A percentile compares a stretch with the other conserved stretches of the same genome.
Evolutionary conservation across 805 yeast species (phyloP).

Genomic region (Jamesozyma rosinii): DNA sequence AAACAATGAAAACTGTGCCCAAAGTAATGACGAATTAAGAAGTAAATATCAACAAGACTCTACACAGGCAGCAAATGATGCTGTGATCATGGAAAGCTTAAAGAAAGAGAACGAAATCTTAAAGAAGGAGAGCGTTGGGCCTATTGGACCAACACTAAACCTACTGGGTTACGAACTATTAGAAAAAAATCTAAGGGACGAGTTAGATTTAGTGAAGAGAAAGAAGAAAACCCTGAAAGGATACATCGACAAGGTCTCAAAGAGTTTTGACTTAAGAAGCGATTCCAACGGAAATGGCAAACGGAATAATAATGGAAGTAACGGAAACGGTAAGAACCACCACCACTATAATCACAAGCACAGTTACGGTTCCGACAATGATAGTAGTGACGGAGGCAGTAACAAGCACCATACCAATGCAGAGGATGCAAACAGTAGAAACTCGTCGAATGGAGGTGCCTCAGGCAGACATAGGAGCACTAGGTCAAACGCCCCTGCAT

Average conservation of each 20-base stretch:
- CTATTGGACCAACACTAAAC: slow-evolving; percentile 26
- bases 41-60: slow-evolving; percentile 38
- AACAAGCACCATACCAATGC: not conserved
- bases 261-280: not conserved
- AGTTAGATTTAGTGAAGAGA: slow-evolving; percentile 9
- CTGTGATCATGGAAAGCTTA: slow-evolving; percentile 26
- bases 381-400: not conserved
- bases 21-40: slow-evolving; percentile 31
- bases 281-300: not conserved
- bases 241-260: slow-evolving; percentile 16
- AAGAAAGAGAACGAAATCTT: slow-evolving; percentile 24
- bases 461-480: slow-evolving; percentile 16
- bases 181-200: slow-evolving; percentile 9
- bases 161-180: slow-evolving; percentile 5
- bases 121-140: slow-evolving; percentile 28
- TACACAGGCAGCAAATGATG: slow-evolving; percentile 39
- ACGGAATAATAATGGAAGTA: not conserved
- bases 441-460: not conserved
- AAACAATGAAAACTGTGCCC: slow-evolving; percentile 34
- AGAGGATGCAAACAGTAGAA: not conserved
- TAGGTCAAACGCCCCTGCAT: slow-evolving; percentile 15
- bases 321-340: not conserved
- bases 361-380: not conserved
- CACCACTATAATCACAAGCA: not conserved
- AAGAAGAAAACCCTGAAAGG: slow-evolving; percentile 15